A percentile compares a stretch with the other conserved stretches of the same genome.
Evolutionary conservation across 208 protist species (phyloP).

Genomic region (Novymonas esmeraldas): DNA sequence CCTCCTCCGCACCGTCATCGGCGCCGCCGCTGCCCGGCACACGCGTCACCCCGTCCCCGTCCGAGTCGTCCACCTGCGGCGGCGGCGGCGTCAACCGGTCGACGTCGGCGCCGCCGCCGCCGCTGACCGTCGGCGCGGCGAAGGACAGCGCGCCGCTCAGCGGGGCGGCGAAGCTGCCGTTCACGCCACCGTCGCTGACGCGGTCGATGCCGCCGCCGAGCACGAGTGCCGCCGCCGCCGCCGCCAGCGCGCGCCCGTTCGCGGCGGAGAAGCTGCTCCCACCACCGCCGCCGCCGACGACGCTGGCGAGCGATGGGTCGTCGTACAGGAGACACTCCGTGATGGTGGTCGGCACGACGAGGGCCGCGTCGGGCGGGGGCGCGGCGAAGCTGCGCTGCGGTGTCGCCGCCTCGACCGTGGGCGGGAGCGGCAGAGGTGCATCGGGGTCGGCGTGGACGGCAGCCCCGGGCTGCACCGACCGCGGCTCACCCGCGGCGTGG

Average conservation of each 20-base stretch:
- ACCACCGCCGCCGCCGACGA: no score
- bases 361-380: not conserved
- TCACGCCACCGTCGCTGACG: not conserved
- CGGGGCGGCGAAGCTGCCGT: constrained; percentile 10
- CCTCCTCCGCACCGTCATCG: not conserved
- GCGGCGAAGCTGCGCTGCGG: not conserved
- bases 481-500: no score
- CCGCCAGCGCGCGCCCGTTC: constrained; percentile 17
- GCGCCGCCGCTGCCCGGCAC: not conserved
- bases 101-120: not conserved
- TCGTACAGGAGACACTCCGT: constrained; percentile 24
- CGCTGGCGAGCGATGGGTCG: constrained; percentile 5
- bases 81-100: not conserved
- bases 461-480: not conserved
- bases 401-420: not conserved
- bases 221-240: constrained; percentile 18
- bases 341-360: constrained; percentile 23
- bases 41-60: no score
- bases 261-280: constrained; percentile 18
- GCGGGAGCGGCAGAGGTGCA: not conserved
- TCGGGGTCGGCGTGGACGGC: not conserved
- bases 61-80: not conserved
- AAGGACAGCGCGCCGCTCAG: not conserved
- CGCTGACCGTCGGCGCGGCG: not conserved
- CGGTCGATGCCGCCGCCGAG: not conserved